Conservation (phyloP, 1,284 basidiomycete species). For the Pholiota adiposa region DNA sequence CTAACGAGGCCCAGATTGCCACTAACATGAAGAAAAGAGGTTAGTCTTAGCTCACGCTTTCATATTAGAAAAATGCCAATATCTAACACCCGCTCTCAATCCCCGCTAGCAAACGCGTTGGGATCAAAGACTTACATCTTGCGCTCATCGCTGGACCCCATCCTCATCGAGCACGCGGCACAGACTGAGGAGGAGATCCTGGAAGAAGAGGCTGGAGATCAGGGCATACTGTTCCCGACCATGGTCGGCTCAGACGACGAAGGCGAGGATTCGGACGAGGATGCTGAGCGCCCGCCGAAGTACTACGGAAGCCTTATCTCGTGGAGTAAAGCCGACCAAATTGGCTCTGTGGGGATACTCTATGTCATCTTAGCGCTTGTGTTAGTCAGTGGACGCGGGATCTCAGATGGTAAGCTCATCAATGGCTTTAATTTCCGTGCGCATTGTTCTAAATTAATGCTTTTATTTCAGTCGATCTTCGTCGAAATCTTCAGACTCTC, state of each 20-base stretch:
- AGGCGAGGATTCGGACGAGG: slow-evolving; percentile 40
- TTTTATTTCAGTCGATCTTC: slow-evolving; percentile 52
- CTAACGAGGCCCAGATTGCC: slow-evolving; percentile 48
- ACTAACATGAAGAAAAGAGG: slow-evolving; percentile 60
- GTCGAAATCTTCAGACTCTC: slow-evolving; percentile 63
- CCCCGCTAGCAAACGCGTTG: slow-evolving; percentile 50
- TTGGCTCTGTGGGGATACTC: slow-evolving; percentile 65
- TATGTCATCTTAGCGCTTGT: slow-evolving; percentile 75
- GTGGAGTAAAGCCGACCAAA: slow-evolving; percentile 68
- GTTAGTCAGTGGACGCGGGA: slow-evolving; percentile 66
- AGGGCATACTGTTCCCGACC: slow-evolving; percentile 27
- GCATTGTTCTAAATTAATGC: neutral
- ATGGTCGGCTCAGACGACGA: slow-evolving; percentile 43
- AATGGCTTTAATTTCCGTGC: neutral
- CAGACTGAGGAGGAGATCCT: slow-evolving; percentile 58
- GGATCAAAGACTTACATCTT: slow-evolving; percentile 78
- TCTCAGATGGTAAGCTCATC: slow-evolving; percentile 62
- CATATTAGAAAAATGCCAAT: neutral
- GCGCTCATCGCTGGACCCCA: slow-evolving; percentile 62
- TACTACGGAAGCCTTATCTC: slow-evolving; percentile 69
- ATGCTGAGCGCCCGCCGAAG: slow-evolving; percentile 33
- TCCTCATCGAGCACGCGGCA: slow-evolving; percentile 62
- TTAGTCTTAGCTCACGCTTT: slow-evolving; percentile 13
- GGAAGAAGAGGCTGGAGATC: slow-evolving; percentile 56
- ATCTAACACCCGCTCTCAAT: neutral